Evolutionary conservation across 2,329 filamentous ascomycete genomes (phyloP).

Genomic region (Cytospora mali): DNA sequence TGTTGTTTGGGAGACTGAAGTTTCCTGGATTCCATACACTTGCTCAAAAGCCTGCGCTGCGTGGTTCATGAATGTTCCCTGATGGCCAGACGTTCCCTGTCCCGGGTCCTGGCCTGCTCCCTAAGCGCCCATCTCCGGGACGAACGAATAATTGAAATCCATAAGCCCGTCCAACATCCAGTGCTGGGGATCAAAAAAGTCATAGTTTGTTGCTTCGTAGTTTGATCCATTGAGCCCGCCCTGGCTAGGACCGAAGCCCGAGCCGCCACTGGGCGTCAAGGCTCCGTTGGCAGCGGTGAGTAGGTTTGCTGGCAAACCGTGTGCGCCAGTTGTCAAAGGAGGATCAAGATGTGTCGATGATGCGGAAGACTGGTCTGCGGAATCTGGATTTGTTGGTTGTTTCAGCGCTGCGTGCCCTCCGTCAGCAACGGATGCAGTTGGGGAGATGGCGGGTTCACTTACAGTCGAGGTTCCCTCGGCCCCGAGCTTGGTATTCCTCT

Average conservation of each 20-base stretch:
- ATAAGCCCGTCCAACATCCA: conserved; percentile 90
- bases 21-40: conserved; percentile 4
- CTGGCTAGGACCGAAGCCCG: conserved; percentile 46
- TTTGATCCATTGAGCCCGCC: conserved; percentile 54
- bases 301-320: conserved; percentile 50
- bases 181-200: conserved; percentile 89
- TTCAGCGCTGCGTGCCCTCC: conserved; percentile 63
- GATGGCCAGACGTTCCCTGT: neutral
- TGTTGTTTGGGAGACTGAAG: neutral
- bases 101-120: conserved; percentile 2
- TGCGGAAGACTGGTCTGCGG: conserved; percentile 71
- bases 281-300: conserved; percentile 54
- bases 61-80: neutral
- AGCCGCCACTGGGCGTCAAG: conserved; percentile 54
- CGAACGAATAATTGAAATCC: conserved; percentile 69
- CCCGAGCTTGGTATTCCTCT: conserved; percentile 74
- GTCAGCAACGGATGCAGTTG: conserved; percentile 25
- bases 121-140: conserved; percentile 45
- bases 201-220: conserved; percentile 72
- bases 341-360: conserved; percentile 67
- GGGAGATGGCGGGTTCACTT: conserved; percentile 39
- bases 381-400: conserved; percentile 84
- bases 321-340: conserved; percentile 57
- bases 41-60: neutral
- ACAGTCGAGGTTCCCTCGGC: conserved; percentile 72